These are phyloP conservation scores for Geranium brycei DNA, from an alignment of 345 rosid species.

Conservation along the genomic window DNA sequence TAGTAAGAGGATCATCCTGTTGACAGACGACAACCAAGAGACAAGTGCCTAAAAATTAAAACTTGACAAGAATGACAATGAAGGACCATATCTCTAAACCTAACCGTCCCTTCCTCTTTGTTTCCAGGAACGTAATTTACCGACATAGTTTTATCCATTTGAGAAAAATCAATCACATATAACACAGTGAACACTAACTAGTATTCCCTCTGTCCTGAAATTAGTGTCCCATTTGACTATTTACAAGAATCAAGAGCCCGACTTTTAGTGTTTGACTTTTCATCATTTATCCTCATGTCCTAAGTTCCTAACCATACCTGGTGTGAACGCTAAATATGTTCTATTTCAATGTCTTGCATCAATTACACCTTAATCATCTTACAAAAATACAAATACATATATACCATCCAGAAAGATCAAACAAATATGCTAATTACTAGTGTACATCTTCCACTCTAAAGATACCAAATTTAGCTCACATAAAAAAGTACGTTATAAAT, in stretches of 20 bases:
- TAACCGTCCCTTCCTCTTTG: not conserved
- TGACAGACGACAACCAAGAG: constrained; percentile 6
- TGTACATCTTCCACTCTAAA: not conserved
- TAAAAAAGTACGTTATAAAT: too few relatives aligned
- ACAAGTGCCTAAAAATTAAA: not conserved
- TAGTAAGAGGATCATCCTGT: constrained; percentile 40
- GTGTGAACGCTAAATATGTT: not conserved
- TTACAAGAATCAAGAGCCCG: too few relatives aligned
- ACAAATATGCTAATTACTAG: not conserved
- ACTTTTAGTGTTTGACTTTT: too few relatives aligned
- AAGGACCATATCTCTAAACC: not conserved
- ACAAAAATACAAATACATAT: not conserved
- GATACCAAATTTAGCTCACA: not conserved
- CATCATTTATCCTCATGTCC: too few relatives aligned
- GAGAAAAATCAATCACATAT: not conserved
- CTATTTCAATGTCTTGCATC: not conserved
- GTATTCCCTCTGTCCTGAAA: not conserved
- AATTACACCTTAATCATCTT: not conserved
- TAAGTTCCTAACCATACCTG: not conserved
- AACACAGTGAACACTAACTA: not conserved
- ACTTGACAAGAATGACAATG: not conserved
- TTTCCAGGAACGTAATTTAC: too few relatives aligned
- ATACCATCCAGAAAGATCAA: not conserved
- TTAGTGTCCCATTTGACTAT: too few relatives aligned
- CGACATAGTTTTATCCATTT: too few relatives aligned